Evolutionary conservation across 2,329 filamentous ascomycete species (phyloP).

Genomic region (Sclerotinia spermophila): DNA sequence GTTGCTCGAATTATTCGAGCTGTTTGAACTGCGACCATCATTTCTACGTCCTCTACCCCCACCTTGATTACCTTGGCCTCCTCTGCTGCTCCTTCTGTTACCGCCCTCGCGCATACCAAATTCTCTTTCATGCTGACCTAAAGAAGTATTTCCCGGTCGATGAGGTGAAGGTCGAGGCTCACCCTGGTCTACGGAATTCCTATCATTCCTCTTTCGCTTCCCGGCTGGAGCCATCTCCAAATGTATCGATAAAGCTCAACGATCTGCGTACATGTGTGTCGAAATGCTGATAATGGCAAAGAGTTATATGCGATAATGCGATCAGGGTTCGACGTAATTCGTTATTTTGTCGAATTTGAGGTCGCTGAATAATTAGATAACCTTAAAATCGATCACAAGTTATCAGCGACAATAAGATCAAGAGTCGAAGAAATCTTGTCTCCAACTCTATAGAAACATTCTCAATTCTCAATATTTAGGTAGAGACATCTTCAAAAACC

Average conservation of each 20-base stretch:
- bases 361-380: not conserved
- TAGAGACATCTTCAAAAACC: not conserved
- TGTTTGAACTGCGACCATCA: constrained; percentile 29
- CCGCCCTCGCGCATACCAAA: constrained; percentile 47
- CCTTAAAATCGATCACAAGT: not conserved
- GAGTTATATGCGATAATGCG: not conserved
- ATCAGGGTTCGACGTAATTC: not conserved
- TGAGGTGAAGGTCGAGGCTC: constrained; percentile 58
- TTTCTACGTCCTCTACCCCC: constrained; percentile 33
- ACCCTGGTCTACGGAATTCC: constrained; percentile 40
- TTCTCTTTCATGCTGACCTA: constrained; percentile 57
- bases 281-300: not conserved
- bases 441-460: not conserved
- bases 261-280: constrained; percentile 32
- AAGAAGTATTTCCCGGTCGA: constrained; percentile 53
- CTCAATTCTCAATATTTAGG: not conserved
- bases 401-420: not conserved
- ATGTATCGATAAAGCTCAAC: constrained; percentile 24
- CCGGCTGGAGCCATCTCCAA: constrained; percentile 33
- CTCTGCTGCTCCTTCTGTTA: constrained; percentile 45
- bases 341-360: not conserved
- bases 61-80: constrained; percentile 40
- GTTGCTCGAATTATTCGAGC: constrained; percentile 22
- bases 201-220: constrained; percentile 39
- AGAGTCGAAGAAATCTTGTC: not conserved